Evolutionary conservation across 2,329 filamentous ascomycete species (phyloP).

Genomic region (Lachnellula hyalina): DNA sequence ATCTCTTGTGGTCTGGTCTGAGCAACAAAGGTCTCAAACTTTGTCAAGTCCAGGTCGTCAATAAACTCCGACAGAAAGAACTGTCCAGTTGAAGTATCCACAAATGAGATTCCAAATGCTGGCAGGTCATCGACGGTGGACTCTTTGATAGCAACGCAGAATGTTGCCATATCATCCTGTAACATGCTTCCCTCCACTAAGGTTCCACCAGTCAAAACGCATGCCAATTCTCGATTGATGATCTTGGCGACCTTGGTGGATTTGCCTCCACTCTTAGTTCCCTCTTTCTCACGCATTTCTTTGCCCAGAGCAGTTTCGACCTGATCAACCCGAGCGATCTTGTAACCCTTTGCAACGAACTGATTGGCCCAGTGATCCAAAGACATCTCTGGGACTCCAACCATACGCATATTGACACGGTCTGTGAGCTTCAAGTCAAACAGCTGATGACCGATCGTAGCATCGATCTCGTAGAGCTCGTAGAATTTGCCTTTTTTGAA

Average conservation of each 20-base stretch:
- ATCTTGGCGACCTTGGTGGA: constrained; percentile 75
- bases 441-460: constrained; percentile 89
- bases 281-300: constrained; percentile 91
- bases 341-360: constrained; percentile 96
- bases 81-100: constrained; percentile 91
- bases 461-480: constrained; percentile 96
- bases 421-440: constrained; percentile 98
- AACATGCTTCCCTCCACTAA: constrained; percentile 95
- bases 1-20: constrained; percentile 87
- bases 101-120: constrained; percentile 86
- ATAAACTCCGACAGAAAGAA: constrained; percentile 90
- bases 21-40: constrained; percentile 94
- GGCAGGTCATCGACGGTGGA: constrained; percentile 65
- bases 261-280: constrained; percentile 26
- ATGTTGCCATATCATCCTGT: constrained; percentile 95
- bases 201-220: constrained; percentile 86
- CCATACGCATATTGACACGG: constrained; percentile 99
- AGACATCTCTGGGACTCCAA: constrained; percentile 91
- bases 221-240: constrained; percentile 84
- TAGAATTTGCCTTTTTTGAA: constrained; percentile 99
- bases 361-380: constrained; percentile 98
- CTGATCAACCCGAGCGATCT: constrained; percentile 94
- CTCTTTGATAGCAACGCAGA: constrained; percentile 92
- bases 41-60: constrained; percentile 89
- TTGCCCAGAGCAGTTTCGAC: constrained; percentile 94